These are phyloP conservation scores for Aspergillus floridensis DNA, from an alignment of 2,329 filamentous ascomycete species.

Conservation along the genomic window DNA sequence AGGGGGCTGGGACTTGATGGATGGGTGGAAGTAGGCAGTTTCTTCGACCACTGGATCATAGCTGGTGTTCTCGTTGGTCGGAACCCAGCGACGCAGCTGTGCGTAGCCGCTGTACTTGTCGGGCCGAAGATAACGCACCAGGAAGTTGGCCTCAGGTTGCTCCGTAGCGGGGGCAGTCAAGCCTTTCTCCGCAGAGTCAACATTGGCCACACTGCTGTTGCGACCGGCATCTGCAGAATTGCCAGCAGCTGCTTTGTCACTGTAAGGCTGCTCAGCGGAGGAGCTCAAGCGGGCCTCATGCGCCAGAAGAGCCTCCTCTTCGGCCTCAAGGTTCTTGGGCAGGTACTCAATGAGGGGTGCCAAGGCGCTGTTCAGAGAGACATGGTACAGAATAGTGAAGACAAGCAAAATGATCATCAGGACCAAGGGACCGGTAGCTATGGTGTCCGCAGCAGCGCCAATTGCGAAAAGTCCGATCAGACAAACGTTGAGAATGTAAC, in stretches of 20 bases:
- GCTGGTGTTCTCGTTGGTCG: conserved; percentile 53
- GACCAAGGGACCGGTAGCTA: conserved; percentile 65
- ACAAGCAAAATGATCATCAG: conserved; percentile 74
- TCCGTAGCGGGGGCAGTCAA: conserved; percentile 23
- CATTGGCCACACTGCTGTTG: conserved; percentile 28
- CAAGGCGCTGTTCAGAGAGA: conserved; percentile 68
- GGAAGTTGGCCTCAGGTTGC: conserved; percentile 35
- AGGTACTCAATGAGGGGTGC: conserved; percentile 74
- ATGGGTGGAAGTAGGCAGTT: conserved; percentile 72
- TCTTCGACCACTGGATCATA: conserved; percentile 63
- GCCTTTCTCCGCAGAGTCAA: conserved; percentile 39
- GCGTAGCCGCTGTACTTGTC: conserved; percentile 73
- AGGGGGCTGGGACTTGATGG: conserved; percentile 61
- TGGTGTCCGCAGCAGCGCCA: conserved; percentile 59
- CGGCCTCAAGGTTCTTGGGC: conserved; percentile 67
- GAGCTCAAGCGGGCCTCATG: conserved; percentile 26
- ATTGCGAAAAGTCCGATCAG: conserved; percentile 82
- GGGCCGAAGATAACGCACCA: conserved; percentile 66
- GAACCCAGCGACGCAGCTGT: conserved; percentile 67
- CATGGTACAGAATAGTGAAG: conserved; percentile 73
- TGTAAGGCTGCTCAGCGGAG: conserved; percentile 23
- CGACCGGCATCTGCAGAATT: conserved; percentile 12
- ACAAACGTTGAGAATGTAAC: conserved; percentile 80
- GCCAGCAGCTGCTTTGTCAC: conserved; percentile 14
- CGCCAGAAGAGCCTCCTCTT: conserved; percentile 51